Percentiles rank a stretch among this genome's conserved stretches.
Conservation (phyloP, 495 filamentous ascomycete genomes). For the Penicillium turbatum region DNA sequence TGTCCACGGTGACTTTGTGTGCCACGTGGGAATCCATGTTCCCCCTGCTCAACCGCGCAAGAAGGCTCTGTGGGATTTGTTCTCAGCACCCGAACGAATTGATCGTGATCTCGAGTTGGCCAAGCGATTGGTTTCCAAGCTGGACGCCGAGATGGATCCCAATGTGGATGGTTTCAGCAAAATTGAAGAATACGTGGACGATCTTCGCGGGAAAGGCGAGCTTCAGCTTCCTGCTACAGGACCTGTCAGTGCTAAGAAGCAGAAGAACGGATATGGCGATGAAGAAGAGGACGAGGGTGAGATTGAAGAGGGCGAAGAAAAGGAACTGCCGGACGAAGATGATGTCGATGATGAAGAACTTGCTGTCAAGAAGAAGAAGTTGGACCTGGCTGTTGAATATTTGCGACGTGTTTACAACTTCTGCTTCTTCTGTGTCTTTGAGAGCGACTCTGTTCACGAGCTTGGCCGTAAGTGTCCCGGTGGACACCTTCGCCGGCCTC, state of each 20-base stretch:
- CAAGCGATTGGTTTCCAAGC: conserved; percentile 65
- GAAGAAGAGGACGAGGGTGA: conserved; percentile 62
- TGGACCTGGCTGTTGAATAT: conserved; percentile 95
- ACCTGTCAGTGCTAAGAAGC: conserved; percentile 54
- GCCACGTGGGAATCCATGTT: conserved; percentile 93
- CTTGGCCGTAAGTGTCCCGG: conserved; percentile 93
- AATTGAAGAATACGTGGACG: conserved; percentile 83
- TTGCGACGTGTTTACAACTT: conserved; percentile 95
- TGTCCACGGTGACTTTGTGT: conserved; percentile 88
- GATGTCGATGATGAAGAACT: conserved; percentile 86
- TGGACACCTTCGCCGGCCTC: conserved; percentile 87
- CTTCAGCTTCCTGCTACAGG: conserved; percentile 64
- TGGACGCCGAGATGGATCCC: conserved; percentile 73
- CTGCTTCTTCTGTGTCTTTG: conserved; percentile 99
- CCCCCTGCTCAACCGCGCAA: conserved; percentile 81
- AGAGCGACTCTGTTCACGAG: conserved; percentile 95
- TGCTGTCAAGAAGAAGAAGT: conserved; percentile 89
- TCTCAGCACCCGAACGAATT: conserved; percentile 83
- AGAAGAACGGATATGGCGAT: conserved; percentile 57
- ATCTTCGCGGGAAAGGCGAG: conserved; percentile 65
- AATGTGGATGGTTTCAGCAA: conserved; percentile 64
- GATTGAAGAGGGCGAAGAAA: conserved; percentile 64
- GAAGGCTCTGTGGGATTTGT: conserved; percentile 96
- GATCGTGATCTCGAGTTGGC: conserved; percentile 80
- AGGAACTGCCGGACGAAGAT: conserved; percentile 74